These are phyloP conservation scores for Trichothecium roseum DNA, from an alignment of 2,329 filamentous ascomycete species.

Conservation along the genomic window DNA sequence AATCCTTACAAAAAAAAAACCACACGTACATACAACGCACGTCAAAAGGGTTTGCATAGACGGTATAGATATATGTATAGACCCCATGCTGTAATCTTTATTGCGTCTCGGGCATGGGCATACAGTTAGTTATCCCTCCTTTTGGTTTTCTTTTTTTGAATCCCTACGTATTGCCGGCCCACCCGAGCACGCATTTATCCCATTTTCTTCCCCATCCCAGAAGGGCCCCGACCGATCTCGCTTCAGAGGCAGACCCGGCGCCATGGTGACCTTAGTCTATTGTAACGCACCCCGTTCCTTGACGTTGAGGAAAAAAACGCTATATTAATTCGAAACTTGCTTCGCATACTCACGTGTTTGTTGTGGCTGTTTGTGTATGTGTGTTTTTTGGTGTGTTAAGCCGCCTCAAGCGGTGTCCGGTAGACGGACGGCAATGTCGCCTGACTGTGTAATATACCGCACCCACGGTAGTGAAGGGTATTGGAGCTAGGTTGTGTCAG, in stretches of 20 bases:
- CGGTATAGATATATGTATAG: too few relatives aligned
- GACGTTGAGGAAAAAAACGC: not conserved
- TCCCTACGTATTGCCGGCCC: too few relatives aligned
- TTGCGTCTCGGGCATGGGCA: too few relatives aligned
- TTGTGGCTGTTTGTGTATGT: too few relatives aligned
- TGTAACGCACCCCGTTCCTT: not conserved
- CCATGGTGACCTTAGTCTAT: not conserved
- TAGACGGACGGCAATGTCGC: slow-evolving; percentile 88
- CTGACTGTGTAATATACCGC: slow-evolving; percentile 95
- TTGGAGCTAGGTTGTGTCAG: slow-evolving; percentile 59
- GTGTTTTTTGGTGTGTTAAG: too few relatives aligned
- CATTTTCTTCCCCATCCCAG: not conserved
- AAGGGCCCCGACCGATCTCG: not conserved
- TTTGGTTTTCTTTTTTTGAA: too few relatives aligned
- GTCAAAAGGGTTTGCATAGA: too few relatives aligned
- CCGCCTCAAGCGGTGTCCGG: slow-evolving; percentile 70
- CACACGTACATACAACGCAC: not conserved
- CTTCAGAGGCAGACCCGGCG: too few relatives aligned
- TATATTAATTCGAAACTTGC: not conserved
- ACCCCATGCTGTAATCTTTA: too few relatives aligned
- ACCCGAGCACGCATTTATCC: not conserved
- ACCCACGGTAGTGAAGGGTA: slow-evolving; percentile 97
- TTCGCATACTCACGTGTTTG: not conserved
- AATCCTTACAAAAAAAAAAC: not conserved
- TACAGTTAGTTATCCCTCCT: too few relatives aligned